phyloP scores from a whole-genome alignment of 306 rosid species.

The Biancaea sappan region DNA sequence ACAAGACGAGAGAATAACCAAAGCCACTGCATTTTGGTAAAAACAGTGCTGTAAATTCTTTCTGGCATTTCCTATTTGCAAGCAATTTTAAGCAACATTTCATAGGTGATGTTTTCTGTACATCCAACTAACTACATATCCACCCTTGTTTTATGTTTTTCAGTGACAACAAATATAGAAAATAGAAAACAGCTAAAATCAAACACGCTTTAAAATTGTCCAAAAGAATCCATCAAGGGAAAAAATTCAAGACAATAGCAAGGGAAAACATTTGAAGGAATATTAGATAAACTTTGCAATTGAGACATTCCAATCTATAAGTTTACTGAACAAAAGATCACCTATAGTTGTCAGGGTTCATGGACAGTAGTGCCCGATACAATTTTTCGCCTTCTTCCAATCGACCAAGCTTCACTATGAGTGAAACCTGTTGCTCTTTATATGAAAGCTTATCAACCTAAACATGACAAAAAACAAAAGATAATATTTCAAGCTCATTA shows the following conservation, averaged over 20 bases:
- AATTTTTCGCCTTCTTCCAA: constrained; percentile 73
- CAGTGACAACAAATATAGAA: background rate
- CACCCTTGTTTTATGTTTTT: background rate
- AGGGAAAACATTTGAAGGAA: constrained; percentile 11
- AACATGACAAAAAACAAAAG: constrained; percentile 20
- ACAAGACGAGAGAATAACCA: background rate
- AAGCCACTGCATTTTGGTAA: background rate
- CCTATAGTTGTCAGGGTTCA: constrained; percentile 96
- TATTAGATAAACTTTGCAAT: constrained; percentile 16
- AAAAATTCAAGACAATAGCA: background rate
- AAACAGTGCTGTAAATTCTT: background rate
- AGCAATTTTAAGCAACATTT: constrained; percentile 1
- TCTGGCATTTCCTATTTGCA: background rate
- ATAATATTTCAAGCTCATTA: constrained; percentile 33
- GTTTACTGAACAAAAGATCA: constrained; percentile 35
- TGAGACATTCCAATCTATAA: constrained; percentile 17
- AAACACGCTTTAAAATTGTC: background rate
- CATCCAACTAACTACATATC: background rate
- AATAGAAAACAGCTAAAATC: too few relatives aligned
- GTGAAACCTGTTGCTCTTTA: constrained; percentile 89
- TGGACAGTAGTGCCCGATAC: constrained; percentile 65
- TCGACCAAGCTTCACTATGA: constrained; percentile 77
- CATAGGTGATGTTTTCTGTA: background rate
- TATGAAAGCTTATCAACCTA: constrained; percentile 82
- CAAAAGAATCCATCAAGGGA: background rate